Percentiles rank a stretch among this genome's conserved stretches.
phyloP scores from a whole-genome alignment of 1,284 basidiomycete species.

The Ceratobasidium sp. region DNA sequence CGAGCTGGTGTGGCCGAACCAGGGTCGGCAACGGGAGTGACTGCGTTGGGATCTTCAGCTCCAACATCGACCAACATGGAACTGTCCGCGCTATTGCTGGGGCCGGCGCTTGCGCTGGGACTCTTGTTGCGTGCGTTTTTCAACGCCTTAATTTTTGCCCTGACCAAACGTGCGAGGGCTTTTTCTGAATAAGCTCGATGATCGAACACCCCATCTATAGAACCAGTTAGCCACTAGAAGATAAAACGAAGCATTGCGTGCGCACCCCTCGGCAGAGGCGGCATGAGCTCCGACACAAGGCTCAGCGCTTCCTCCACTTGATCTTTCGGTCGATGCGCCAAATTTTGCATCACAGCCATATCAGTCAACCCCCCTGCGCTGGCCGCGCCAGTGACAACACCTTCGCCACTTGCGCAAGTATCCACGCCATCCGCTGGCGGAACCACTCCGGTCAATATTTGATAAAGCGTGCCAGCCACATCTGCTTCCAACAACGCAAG shows the following conservation, averaged over 20 bases:
- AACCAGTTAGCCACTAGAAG: constrained; percentile 12
- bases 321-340: constrained; percentile 96
- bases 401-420: constrained; percentile 55
- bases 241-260: constrained; percentile 35
- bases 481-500: constrained; percentile 87
- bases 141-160: constrained; percentile 75
- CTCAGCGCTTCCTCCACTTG: constrained; percentile 93
- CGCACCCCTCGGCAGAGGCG: constrained; percentile 87
- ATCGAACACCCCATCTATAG: constrained; percentile 90
- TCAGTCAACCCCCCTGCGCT: constrained; percentile 76
- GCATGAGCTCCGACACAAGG: constrained; percentile 88
- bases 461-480: constrained; percentile 89
- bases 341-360: constrained; percentile 97
- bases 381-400: constrained; percentile 71
- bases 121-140: constrained; percentile 61
- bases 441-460: constrained; percentile 90
- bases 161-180: constrained; percentile 74
- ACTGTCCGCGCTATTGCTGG: constrained; percentile 14
- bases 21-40: constrained; percentile 42
- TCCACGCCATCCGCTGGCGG: constrained; percentile 68
- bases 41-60: constrained; percentile 42
- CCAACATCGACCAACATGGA: constrained; percentile 5
- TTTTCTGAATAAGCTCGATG: constrained; percentile 90
- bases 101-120: constrained; percentile 13
- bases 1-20: constrained; percentile 59